Percentiles rank a stretch among this genome's conserved stretches.
Conservation (phyloP, 371 early-diverging fungal genomes). For the Zopfochytrium polystomum region DNA sequence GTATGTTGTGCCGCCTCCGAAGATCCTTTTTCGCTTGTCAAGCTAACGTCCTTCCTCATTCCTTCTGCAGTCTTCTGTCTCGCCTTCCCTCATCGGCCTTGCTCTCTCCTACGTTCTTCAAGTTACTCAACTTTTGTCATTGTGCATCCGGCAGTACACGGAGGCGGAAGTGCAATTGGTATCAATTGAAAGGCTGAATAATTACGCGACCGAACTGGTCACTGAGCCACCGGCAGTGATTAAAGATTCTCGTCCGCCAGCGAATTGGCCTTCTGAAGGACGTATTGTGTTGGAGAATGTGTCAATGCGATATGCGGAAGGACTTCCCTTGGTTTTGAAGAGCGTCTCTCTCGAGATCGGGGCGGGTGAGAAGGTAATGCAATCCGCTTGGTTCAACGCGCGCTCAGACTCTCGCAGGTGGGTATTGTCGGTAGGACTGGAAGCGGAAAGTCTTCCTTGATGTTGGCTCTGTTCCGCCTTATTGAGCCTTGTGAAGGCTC, state of each 20-base stretch:
- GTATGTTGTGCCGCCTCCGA: slow-evolving; percentile 39
- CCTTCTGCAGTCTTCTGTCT: slow-evolving; percentile 34
- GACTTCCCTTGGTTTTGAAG: slow-evolving; percentile 57
- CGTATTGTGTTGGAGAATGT: slow-evolving; percentile 63
- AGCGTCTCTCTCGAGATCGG: slow-evolving; percentile 34
- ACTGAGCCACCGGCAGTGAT: slow-evolving; percentile 69
- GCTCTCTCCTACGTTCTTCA: slow-evolving; percentile 76
- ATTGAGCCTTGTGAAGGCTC: slow-evolving; percentile 71
- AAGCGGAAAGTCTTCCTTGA: slow-evolving; percentile 86
- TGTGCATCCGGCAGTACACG: slow-evolving; percentile 63
- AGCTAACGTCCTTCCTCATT: slow-evolving; percentile 26
- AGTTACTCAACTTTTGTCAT: slow-evolving; percentile 71
- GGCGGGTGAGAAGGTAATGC: slow-evolving; percentile 44
- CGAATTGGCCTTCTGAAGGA: slow-evolving; percentile 53
- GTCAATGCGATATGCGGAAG: slow-evolving; percentile 61
- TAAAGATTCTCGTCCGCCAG: slow-evolving; percentile 23
- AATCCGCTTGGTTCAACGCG: slow-evolving; percentile 22
- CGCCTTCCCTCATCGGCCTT: slow-evolving; percentile 68
- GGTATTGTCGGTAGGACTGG: slow-evolving; percentile 81
- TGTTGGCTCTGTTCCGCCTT: slow-evolving; percentile 79
- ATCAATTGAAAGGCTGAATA: slow-evolving; percentile 71
- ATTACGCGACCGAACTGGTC: slow-evolving; percentile 68
- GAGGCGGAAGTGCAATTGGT: slow-evolving; percentile 51
- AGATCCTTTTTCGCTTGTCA: not conserved
- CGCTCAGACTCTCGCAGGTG: too few relatives aligned